These are phyloP conservation scores for Fusarium mangiferae DNA, from an alignment of 2,329 filamentous ascomycete species.

Conservation along the genomic window DNA sequence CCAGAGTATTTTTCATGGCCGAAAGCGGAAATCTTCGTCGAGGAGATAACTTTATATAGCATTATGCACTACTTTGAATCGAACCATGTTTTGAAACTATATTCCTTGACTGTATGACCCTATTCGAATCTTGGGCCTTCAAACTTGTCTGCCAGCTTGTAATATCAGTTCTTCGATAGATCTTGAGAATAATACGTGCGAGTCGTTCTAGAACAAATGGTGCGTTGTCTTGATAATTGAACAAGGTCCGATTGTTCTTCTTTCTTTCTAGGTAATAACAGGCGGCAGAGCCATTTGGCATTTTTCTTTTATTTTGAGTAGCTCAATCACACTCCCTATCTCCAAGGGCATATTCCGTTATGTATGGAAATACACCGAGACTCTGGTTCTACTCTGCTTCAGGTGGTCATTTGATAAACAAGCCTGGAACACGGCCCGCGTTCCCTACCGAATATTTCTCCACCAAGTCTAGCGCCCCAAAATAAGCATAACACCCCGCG, in stretches of 20 bases:
- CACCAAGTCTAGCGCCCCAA: neutral
- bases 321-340: too few relatives aligned
- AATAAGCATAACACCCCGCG: conserved; percentile 1
- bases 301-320: neutral
- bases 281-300: neutral
- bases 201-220: neutral
- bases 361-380: neutral
- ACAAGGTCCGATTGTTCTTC: neutral
- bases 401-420: neutral
- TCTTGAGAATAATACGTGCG: neutral
- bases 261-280: neutral
- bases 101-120: neutral
- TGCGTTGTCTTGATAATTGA: neutral
- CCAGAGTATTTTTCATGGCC: neutral
- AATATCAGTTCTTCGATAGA: neutral
- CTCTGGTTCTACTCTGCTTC: neutral
- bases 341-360: neutral
- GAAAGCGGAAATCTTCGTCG: neutral
- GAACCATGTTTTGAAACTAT: neutral
- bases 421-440: neutral
- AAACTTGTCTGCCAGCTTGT: neutral
- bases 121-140: neutral
- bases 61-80: neutral
- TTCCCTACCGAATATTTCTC: neutral
- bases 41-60: neutral